These are phyloP conservation scores for Lumnitzera littorea DNA, from an alignment of 345 rosid species.

Conservation along the genomic window DNA sequence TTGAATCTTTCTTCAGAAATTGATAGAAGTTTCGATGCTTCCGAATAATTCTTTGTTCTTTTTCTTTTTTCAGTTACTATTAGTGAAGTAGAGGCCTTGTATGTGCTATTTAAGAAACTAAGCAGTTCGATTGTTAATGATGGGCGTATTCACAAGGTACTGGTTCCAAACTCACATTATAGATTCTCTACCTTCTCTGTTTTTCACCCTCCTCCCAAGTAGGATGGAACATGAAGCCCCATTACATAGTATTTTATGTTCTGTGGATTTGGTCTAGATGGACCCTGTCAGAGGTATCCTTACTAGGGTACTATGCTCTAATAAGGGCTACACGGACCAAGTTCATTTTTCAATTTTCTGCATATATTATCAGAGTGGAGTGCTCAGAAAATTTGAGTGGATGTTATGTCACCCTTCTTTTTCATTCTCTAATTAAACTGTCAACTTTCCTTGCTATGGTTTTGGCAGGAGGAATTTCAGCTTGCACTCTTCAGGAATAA, in stretches of 20 bases:
- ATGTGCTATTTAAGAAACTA: conserved; percentile 73
- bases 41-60: neutral
- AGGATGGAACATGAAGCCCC: neutral
- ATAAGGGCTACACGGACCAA: too few relatives aligned
- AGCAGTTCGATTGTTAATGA: conserved; percentile 79
- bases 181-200: neutral
- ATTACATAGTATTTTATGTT: too few relatives aligned
- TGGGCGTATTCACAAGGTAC: conserved; percentile 89
- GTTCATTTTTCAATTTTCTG: too few relatives aligned
- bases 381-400: neutral
- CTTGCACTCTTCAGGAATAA: conserved; percentile 82
- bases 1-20: too few relatives aligned
- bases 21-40: neutral
- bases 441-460: conserved; percentile 5
- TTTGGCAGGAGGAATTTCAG: conserved; percentile 76
- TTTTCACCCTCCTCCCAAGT: neutral
- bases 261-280: too few relatives aligned
- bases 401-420: neutral
- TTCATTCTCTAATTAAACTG: neutral
- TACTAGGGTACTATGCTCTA: too few relatives aligned
- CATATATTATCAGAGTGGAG: too few relatives aligned
- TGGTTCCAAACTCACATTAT: neutral
- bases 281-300: too few relatives aligned
- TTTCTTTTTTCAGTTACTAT: conserved; percentile 49
- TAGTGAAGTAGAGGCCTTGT: conserved; percentile 72